Conservation (phyloP, 2,329 filamentous ascomycete genomes). For the Penicillium sp. region DNA sequence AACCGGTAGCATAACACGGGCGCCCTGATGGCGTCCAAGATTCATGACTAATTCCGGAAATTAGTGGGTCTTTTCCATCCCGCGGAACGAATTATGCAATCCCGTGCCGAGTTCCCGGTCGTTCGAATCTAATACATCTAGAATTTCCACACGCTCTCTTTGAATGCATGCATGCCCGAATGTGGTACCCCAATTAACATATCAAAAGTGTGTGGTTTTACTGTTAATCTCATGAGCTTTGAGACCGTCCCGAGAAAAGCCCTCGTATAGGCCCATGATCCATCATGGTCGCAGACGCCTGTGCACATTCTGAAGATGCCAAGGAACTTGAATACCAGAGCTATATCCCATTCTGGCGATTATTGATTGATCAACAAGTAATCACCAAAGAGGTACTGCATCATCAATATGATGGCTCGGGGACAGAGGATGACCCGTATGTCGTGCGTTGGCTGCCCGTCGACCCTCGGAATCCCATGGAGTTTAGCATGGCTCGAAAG, state of each 20-base stretch:
- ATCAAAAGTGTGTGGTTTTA: not conserved
- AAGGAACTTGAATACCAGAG: not conserved
- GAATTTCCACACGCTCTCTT: not conserved
- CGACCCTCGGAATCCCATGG: constrained; percentile 46
- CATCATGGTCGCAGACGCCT: not conserved
- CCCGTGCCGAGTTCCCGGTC: not conserved
- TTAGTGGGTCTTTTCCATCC: not conserved
- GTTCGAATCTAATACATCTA: not conserved
- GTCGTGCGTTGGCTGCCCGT: constrained; percentile 45
- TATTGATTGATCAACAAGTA: not conserved
- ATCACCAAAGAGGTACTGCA: not conserved
- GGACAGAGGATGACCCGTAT: constrained; percentile 19
- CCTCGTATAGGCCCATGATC: not conserved
- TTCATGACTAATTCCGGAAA: not conserved
- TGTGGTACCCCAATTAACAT: not conserved
- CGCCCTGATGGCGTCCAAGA: not conserved
- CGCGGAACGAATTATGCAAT: not conserved
- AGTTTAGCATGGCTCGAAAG: constrained; percentile 36
- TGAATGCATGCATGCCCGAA: not conserved
- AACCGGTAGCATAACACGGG: not conserved
- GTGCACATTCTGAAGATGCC: not conserved
- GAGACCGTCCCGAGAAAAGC: not conserved
- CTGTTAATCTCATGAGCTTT: not conserved
- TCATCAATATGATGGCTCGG: not conserved
- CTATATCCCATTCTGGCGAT: not conserved